Percentiles rank a stretch among this genome's conserved stretches.
phyloP scores from a whole-genome alignment of 345 rosid species.

The Eucalyptus tenuipes region DNA sequence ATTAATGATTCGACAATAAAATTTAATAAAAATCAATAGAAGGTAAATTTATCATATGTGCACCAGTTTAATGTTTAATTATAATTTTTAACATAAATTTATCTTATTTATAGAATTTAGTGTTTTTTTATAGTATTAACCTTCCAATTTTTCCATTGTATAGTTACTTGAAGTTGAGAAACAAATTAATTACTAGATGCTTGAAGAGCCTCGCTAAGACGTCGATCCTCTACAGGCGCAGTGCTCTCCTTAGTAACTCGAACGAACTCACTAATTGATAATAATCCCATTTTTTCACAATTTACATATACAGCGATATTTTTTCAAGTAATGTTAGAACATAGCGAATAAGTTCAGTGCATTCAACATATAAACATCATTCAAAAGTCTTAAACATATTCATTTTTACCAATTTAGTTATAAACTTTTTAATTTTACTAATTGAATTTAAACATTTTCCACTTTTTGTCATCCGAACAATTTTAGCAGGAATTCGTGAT shows the following conservation, averaged over 20 bases:
- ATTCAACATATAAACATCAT: too few species aligned
- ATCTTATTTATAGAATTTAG: too few species aligned
- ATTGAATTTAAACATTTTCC: background rate
- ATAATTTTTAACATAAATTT: too few species aligned
- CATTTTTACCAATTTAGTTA: too few species aligned
- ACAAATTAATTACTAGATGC: background rate
- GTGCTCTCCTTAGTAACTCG: background rate
- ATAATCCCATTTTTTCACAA: background rate
- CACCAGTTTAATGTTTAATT: rapidly evolving
- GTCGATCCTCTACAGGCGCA: background rate
- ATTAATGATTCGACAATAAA: rapidly evolving
- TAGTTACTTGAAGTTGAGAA: background rate
- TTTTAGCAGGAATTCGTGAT: background rate
- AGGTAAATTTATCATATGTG: rapidly evolving
- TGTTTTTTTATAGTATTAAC: too few species aligned
- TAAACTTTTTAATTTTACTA: too few species aligned
- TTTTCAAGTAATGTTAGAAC: background rate
- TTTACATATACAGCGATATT: background rate
- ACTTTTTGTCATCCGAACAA: background rate
- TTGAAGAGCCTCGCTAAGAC: background rate
- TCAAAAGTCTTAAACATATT: background rate
- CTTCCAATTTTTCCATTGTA: background rate
- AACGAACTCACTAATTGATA: background rate
- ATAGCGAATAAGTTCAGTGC: background rate
- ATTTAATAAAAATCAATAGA: too few species aligned